phyloP scores from a whole-genome alignment of 2,329 filamentous ascomycete species.

The Hypoxylon sp. region DNA sequence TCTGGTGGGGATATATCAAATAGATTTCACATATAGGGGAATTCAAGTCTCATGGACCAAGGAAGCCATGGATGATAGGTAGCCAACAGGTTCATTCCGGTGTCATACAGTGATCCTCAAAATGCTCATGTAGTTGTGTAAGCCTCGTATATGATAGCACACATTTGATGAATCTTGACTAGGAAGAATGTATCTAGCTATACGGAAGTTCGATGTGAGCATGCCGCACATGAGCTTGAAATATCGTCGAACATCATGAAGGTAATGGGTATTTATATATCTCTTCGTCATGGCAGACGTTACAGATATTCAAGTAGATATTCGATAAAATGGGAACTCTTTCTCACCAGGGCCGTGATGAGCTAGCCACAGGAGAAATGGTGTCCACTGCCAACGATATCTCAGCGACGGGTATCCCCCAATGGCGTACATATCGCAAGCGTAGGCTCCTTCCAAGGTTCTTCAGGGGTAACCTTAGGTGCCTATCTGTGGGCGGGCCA shows the following conservation, averaged over 20 bases:
- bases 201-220: background rate
- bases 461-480: background rate
- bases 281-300: too few species aligned
- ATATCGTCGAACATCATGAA: background rate
- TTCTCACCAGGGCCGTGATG: background rate
- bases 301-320: background rate
- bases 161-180: background rate
- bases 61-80: background rate
- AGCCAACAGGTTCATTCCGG: background rate
- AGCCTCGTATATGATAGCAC: background rate
- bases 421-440: background rate
- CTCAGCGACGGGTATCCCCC: background rate
- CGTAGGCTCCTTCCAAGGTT: background rate
- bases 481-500: background rate
- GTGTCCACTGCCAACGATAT: background rate
- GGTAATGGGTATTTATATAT: too few species aligned
- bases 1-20: constrained; percentile 10
- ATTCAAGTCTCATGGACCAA: constrained; percentile 25
- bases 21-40: constrained; percentile 18
- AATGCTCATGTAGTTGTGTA: background rate
- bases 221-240: background rate
- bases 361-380: background rate
- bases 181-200: background rate
- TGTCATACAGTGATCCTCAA: background rate
- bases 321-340: background rate